These are phyloP conservation scores for Mycosphaerella arachidis DNA, from an alignment of 2,329 filamentous ascomycete species.

Conservation along the genomic window DNA sequence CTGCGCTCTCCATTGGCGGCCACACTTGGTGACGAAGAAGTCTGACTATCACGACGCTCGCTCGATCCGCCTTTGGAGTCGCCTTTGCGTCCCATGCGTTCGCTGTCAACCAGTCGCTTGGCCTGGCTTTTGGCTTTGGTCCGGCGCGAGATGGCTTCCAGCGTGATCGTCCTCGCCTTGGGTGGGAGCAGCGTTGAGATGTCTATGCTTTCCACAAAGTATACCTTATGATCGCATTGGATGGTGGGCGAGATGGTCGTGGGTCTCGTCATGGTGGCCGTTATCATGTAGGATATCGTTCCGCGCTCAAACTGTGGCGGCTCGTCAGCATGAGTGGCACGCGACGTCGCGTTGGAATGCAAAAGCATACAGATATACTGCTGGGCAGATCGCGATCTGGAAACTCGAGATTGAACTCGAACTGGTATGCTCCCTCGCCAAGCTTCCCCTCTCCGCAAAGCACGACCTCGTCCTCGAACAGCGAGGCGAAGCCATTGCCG, in stretches of 20 bases:
- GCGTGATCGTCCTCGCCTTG: conserved; percentile 74
- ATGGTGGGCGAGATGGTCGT: conserved; percentile 77
- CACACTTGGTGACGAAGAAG: conserved; percentile 26
- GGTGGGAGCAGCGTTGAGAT: conserved; percentile 70
- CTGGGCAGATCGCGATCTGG: conserved; percentile 70
- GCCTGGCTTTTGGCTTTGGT: conserved; percentile 55
- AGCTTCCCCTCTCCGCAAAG: conserved; percentile 74
- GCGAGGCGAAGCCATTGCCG: conserved; percentile 71
- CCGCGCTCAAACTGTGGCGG: conserved; percentile 81
- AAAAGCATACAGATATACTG: conserved; percentile 78
- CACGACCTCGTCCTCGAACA: conserved; percentile 79
- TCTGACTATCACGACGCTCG: conserved; percentile 25
- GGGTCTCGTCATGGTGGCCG: conserved; percentile 82
- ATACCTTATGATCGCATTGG: conserved; percentile 75
- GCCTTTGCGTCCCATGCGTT: conserved; percentile 24
- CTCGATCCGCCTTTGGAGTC: conserved; percentile 21
- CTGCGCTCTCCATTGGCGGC: conserved; percentile 31
- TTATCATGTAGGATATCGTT: conserved; percentile 85
- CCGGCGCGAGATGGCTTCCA: conserved; percentile 78
- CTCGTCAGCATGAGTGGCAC: conserved; percentile 14
- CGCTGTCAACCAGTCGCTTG: conserved; percentile 26
- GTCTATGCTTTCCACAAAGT: conserved; percentile 77
- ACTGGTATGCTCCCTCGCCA: conserved; percentile 70
- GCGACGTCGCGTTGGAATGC: not conserved
- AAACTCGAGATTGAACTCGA: conserved; percentile 70